phyloP scores from a whole-genome alignment of 2,329 filamentous ascomycete genomes.

The Magnaporthiopsis poae region DNA sequence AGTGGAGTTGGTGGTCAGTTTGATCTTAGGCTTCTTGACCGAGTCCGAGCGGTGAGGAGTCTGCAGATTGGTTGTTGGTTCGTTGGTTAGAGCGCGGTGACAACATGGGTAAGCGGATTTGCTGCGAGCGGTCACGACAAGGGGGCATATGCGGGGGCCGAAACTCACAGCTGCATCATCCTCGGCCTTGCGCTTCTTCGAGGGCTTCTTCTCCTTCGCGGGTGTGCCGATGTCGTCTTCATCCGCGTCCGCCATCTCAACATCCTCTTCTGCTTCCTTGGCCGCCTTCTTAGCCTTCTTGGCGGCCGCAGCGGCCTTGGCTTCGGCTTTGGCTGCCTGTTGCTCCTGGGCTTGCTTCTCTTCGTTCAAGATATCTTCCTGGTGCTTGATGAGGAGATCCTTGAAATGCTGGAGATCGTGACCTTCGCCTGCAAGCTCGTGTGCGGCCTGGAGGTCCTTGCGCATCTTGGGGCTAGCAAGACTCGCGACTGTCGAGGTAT shows the following conservation, averaged over 20 bases:
- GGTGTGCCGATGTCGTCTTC: slow-evolving; percentile 38
- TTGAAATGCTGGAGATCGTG: slow-evolving; percentile 78
- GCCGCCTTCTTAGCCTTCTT: slow-evolving; percentile 32
- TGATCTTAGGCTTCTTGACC: slow-evolving; percentile 60
- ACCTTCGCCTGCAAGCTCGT: slow-evolving; percentile 66
- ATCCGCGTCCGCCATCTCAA: slow-evolving; percentile 51
- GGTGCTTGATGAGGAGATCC: slow-evolving; percentile 59
- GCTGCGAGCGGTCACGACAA: no score
- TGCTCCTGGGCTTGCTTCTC: slow-evolving; percentile 40
- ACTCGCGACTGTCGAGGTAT: slow-evolving; percentile 60
- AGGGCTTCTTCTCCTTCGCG: slow-evolving; percentile 35
- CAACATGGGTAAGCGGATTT: no score
- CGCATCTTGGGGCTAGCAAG: slow-evolving; percentile 66
- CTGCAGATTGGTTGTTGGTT: slow-evolving; percentile 23
- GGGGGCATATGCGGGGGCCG: neutral
- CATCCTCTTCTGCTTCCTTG: slow-evolving; percentile 44
- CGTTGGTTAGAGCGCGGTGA: slow-evolving; percentile 8
- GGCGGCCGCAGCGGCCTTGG: slow-evolving; percentile 31
- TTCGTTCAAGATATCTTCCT: slow-evolving; percentile 54
- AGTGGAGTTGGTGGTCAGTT: slow-evolving; percentile 53
- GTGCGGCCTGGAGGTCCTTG: slow-evolving; percentile 70
- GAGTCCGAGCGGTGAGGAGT: slow-evolving; percentile 50
- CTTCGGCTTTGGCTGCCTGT: slow-evolving; percentile 27
- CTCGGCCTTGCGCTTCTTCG: slow-evolving; percentile 79
- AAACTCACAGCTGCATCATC: slow-evolving; percentile 58